These are phyloP conservation scores for Silene coronaria DNA, from an alignment of 179 eudicot species.

Conservation along the genomic window DNA sequence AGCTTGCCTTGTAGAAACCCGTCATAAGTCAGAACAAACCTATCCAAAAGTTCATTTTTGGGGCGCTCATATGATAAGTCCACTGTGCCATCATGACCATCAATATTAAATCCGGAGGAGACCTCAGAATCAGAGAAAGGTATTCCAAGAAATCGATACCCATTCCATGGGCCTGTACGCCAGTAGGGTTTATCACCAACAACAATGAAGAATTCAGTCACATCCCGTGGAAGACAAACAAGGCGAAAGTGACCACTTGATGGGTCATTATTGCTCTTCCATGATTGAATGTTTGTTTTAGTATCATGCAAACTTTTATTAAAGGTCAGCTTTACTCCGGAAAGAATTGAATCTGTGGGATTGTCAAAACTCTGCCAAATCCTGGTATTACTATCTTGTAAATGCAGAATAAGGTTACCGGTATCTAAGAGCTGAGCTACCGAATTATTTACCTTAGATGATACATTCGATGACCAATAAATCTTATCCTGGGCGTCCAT, in stretches of 20 bases:
- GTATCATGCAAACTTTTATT: neutral
- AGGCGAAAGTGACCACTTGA: conserved; percentile 20
- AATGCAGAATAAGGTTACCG: conserved; percentile 22
- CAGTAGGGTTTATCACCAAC: conserved; percentile 22
- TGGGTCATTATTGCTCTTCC: conserved; percentile 34
- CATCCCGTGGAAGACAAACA: neutral
- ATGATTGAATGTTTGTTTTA: conserved; percentile 14
- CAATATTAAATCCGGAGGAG: neutral
- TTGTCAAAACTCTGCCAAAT: conserved; percentile 28
- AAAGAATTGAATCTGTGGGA: conserved; percentile 21
- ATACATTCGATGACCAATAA: conserved; percentile 31
- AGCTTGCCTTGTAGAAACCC: conserved; percentile 4
- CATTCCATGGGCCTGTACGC: conserved; percentile 29
- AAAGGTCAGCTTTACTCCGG: conserved; percentile 1
- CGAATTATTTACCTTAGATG: neutral
- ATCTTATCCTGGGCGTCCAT: conserved; percentile 6
- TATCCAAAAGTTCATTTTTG: neutral
- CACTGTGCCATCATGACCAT: neutral
- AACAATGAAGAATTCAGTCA: conserved; percentile 15
- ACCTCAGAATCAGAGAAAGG: neutral
- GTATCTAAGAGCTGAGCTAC: conserved; percentile 27
- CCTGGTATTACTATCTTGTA: neutral
- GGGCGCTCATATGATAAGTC: neutral
- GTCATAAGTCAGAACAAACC: conserved; percentile 1
- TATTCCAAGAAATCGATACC: conserved; percentile 26